A percentile compares a stretch with the other conserved stretches of the same genome.
These are phyloP conservation scores for Syncephalastrum contaminatum DNA, from an alignment of 371 early-diverging fungal genomes.

Conservation along the genomic window DNA sequence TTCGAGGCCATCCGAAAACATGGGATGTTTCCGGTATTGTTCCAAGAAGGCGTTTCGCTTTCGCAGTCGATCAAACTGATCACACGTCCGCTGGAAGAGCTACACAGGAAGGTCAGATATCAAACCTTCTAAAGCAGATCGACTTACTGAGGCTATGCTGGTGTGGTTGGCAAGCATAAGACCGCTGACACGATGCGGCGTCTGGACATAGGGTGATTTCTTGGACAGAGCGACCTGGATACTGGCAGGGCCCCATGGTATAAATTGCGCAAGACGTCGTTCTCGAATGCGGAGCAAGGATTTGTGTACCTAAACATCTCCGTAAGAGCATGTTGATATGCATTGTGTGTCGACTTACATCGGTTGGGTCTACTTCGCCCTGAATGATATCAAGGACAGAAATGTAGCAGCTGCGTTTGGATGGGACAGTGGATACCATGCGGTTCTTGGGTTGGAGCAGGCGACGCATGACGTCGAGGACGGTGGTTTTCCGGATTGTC, in stretches of 20 bases:
- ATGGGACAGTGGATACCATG: constrained; percentile 91
- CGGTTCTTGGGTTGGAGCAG: constrained; percentile 94
- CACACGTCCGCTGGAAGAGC: constrained; percentile 92
- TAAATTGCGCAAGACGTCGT: constrained; percentile 92
- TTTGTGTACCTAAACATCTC: constrained; percentile 82
- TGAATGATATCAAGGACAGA: constrained; percentile 97
- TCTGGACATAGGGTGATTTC: constrained; percentile 91
- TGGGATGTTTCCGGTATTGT: constrained; percentile 84
- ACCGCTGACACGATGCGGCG: constrained; percentile 94
- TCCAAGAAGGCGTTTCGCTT: constrained; percentile 99
- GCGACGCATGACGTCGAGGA: constrained; percentile 97
- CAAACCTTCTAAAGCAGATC: not conserved
- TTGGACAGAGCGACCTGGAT: constrained; percentile 96
- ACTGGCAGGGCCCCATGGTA: constrained; percentile 99
- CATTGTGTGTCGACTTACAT: constrained; percentile 53
- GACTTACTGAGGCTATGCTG: constrained; percentile 81
- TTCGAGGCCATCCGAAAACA: constrained; percentile 84
- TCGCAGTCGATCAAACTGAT: constrained; percentile 96
- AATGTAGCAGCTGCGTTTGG: constrained; percentile 93
- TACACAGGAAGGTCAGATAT: constrained; percentile 19
- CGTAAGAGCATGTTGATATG: not conserved
- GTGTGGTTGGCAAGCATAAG: constrained; percentile 99
- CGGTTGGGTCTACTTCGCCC: constrained; percentile 97
- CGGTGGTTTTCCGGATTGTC: constrained; percentile 93
- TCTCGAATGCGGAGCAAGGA: constrained; percentile 95